Evolutionary conservation across 2,329 filamentous ascomycete species (phyloP).

Genomic region (Cercospora sp.): DNA sequence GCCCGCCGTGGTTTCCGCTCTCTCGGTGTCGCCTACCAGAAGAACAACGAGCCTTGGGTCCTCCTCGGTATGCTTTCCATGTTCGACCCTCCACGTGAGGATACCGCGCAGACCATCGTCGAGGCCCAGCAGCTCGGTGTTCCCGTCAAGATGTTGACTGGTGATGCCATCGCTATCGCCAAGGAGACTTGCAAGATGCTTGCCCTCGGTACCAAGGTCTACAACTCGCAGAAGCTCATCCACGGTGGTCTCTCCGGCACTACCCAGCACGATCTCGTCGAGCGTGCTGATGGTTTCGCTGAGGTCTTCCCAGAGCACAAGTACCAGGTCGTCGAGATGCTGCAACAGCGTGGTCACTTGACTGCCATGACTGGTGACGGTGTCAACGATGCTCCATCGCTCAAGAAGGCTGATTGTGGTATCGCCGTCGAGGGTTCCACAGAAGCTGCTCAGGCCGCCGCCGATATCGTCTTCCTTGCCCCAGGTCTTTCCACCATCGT

Average conservation of each 20-base stretch:
- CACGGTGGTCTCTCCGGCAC: constrained; percentile 73
- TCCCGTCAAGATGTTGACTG: constrained; percentile 78
- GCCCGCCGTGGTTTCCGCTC: constrained; percentile 78
- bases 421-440: constrained; percentile 72
- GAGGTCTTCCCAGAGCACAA: constrained; percentile 77
- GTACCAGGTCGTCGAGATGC: constrained; percentile 74
- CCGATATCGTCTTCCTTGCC: constrained; percentile 74
- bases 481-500: constrained; percentile 72
- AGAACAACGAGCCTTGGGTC: constrained; percentile 72
- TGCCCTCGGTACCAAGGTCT: constrained; percentile 76
- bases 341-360: constrained; percentile 71
- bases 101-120: constrained; percentile 75
- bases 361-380: constrained; percentile 75
- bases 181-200: constrained; percentile 84
- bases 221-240: constrained; percentile 76
- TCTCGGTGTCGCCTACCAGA: constrained; percentile 75
- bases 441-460: constrained; percentile 70
- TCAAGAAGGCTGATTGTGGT: constrained; percentile 74
- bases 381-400: constrained; percentile 72
- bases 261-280: constrained; percentile 73
- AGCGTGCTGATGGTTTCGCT: constrained; percentile 72
- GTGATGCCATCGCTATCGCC: constrained; percentile 76
- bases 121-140: constrained; percentile 76
- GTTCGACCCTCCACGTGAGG: constrained; percentile 77
- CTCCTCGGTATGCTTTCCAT: constrained; percentile 76